Evolutionary conservation across 2,329 filamentous ascomycete genomes (phyloP).

Genomic region (Fusarium brachygibbosum): DNA sequence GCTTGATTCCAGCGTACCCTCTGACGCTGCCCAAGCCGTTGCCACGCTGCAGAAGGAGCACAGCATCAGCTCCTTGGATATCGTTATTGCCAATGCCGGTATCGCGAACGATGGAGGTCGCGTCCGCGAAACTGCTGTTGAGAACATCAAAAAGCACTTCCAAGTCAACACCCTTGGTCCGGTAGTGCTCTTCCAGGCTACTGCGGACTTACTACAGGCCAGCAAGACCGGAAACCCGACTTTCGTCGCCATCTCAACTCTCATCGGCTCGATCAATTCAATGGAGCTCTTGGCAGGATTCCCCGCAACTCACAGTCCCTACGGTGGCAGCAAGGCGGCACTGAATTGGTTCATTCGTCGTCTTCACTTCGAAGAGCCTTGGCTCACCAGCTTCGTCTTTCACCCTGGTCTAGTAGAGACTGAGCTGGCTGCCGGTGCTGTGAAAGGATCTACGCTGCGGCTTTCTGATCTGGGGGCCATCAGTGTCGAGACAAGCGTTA

Average conservation of each 20-base stretch:
- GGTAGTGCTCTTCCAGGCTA: neutral
- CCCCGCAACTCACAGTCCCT: neutral
- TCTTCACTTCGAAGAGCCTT: constrained; percentile 8
- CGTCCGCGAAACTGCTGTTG: neutral
- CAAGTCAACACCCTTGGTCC: constrained; percentile 2
- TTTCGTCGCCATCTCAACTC: neutral
- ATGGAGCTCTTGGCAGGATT: neutral
- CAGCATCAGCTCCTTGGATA: neutral
- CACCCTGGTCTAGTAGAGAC: constrained; percentile 10
- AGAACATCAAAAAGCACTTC: constrained; percentile 1
- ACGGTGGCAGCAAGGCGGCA: neutral
- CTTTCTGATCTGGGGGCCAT: neutral
- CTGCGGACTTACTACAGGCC: neutral
- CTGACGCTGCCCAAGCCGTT: neutral
- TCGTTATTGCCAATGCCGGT: constrained; percentile 1
- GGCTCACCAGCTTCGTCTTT: constrained; percentile 2
- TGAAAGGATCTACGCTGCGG: neutral
- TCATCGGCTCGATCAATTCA: neutral
- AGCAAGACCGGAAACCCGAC: neutral
- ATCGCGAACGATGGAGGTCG: neutral
- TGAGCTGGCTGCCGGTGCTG: neutral
- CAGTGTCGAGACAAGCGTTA: neutral
- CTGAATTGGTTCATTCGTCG: constrained; percentile 11
- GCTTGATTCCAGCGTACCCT: neutral
- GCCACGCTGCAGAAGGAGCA: neutral